These are phyloP conservation scores for Scheffersomyces lignosus DNA, from an alignment of 805 yeast species.

Conservation along the genomic window DNA sequence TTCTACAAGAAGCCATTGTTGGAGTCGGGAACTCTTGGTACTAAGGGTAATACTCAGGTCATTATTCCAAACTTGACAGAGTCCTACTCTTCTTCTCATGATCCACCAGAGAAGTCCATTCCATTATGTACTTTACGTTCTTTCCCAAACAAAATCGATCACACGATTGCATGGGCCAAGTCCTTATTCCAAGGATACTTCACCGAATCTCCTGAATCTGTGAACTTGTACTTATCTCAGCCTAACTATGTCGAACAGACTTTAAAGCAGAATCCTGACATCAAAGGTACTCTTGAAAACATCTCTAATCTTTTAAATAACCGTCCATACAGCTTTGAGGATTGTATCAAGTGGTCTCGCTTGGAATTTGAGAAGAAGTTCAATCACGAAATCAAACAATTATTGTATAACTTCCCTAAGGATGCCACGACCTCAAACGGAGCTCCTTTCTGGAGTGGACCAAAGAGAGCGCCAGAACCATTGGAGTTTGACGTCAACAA, in stretches of 20 bases:
- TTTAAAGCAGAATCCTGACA: constrained; percentile 89
- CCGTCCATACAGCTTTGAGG: constrained; percentile 88
- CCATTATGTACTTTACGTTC: constrained; percentile 97
- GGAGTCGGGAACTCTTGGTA: constrained; percentile 97
- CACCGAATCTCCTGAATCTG: constrained; percentile 89
- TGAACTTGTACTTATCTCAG: constrained; percentile 84
- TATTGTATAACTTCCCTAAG: constrained; percentile 89
- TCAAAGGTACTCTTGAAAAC: constrained; percentile 81
- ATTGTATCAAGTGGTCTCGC: constrained; percentile 95
- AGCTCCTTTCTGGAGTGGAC: constrained; percentile 96
- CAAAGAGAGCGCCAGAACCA: constrained; percentile 95
- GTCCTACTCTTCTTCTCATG: constrained; percentile 93
- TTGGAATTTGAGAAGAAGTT: constrained; percentile 81
- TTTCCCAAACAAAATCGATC: constrained; percentile 97
- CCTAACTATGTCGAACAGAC: constrained; percentile 91
- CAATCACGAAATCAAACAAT: constrained; percentile 83
- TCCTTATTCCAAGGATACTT: constrained; percentile 90
- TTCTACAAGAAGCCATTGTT: constrained; percentile 86
- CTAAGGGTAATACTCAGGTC: constrained; percentile 98
- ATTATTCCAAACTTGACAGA: constrained; percentile 92
- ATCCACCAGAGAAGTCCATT: constrained; percentile 97
- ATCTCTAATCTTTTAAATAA: constrained; percentile 71
- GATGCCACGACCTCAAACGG: constrained; percentile 91
- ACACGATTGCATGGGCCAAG: constrained; percentile 99
- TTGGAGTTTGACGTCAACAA: constrained; percentile 72